A percentile compares a stretch with the other conserved stretches of the same genome.
Evolutionary conservation across 108 stramenopile species (phyloP).

Genomic region (Aurantiochytrium sp.): DNA sequence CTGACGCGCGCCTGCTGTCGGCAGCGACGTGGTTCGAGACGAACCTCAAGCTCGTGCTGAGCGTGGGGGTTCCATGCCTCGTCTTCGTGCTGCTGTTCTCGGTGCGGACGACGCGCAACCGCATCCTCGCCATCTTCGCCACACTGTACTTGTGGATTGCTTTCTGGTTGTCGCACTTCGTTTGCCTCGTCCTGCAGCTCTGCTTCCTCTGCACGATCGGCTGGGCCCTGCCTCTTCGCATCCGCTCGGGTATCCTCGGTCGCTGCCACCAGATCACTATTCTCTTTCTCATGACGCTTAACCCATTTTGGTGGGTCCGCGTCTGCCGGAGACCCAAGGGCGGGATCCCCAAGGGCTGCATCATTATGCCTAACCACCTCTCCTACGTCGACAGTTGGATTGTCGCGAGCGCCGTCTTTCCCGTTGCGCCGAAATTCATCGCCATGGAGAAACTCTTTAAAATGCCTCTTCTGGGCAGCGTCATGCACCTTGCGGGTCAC

Average conservation of each 20-base stretch:
- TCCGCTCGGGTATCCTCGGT: not conserved
- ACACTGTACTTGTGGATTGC: not conserved
- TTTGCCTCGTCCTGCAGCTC: not conserved
- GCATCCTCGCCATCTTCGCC: not conserved
- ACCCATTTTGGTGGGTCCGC: not conserved
- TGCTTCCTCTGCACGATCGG: not conserved
- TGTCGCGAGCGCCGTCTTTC: not conserved
- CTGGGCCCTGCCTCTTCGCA: not conserved
- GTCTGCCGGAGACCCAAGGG: not conserved
- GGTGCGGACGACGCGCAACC: not conserved
- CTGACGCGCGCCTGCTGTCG: not conserved
- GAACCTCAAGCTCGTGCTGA: not conserved
- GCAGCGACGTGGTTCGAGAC: not conserved
- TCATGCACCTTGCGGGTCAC: constrained; percentile 2
- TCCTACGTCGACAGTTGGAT: constrained; percentile 8
- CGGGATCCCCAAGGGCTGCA: not conserved
- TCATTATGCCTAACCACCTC: not conserved
- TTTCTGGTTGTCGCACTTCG: not conserved
- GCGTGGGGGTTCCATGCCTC: not conserved
- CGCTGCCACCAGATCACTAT: not conserved
- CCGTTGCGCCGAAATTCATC: not conserved
- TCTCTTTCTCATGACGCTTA: not conserved
- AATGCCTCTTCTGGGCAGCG: not conserved
- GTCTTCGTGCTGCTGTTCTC: not conserved
- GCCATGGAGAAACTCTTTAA: not conserved